Conservation (phyloP, 441 rosid genomes). For the Caryocar brasiliense region DNA sequence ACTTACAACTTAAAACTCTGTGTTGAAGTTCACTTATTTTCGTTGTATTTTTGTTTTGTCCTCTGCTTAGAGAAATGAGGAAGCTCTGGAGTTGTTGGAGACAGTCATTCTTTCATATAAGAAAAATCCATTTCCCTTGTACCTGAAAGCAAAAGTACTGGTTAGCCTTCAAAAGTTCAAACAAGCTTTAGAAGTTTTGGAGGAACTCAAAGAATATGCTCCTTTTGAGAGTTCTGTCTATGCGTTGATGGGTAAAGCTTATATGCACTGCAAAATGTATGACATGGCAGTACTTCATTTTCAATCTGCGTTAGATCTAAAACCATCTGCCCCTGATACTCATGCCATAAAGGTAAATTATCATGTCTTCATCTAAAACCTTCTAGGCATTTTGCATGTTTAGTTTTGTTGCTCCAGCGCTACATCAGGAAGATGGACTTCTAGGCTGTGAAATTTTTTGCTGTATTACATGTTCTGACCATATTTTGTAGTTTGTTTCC, state of each 20-base stretch:
- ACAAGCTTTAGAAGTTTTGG: constrained; percentile 80
- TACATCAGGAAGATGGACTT: neutral
- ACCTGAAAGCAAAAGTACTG: constrained; percentile 92
- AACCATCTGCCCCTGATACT: constrained; percentile 88
- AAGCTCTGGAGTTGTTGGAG: constrained; percentile 90
- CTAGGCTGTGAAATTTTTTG: neutral
- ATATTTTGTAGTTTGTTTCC: too few species aligned
- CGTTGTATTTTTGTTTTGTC: too few species aligned
- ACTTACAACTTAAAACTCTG: too few species aligned
- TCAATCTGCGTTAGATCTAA: constrained; percentile 90
- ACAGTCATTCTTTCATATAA: constrained; percentile 75
- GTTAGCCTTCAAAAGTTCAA: constrained; percentile 65
- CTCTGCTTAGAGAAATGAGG: constrained; percentile 90
- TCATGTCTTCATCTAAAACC: neutral
- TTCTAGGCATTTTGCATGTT: neutral
- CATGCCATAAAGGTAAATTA: constrained; percentile 72
- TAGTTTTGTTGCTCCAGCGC: neutral
- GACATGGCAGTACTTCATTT: constrained; percentile 91
- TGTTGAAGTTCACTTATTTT: too few species aligned
- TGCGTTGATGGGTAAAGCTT: constrained; percentile 91
- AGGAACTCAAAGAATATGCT: constrained; percentile 88
- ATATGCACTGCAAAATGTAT: constrained; percentile 61
- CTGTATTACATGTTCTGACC: too few species aligned
- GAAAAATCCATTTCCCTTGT: constrained; percentile 96
- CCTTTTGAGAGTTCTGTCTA: constrained; percentile 94